Evolutionary conservation across 2,329 filamentous ascomycete genomes (phyloP).

Genomic region (Aspergillus pseudoglaucus): DNA sequence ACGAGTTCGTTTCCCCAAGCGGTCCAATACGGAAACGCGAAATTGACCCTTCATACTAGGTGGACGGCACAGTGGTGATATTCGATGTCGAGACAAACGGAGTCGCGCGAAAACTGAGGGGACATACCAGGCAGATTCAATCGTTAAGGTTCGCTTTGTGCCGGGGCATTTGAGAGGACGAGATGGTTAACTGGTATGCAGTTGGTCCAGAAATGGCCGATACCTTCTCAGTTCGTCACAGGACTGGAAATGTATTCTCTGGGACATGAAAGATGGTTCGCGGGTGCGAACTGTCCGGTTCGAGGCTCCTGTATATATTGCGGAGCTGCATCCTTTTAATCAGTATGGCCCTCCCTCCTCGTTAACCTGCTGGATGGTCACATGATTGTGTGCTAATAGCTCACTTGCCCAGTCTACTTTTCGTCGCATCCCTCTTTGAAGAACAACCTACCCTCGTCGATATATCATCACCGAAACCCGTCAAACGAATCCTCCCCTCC

Average conservation of each 20-base stretch:
- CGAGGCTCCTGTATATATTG: slow-evolving; percentile 88
- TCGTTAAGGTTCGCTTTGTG: slow-evolving; percentile 56
- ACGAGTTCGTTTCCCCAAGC: slow-evolving; percentile 49
- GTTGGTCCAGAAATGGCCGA: slow-evolving; percentile 87
- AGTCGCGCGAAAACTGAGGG: slow-evolving; percentile 85
- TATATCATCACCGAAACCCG: slow-evolving; percentile 60
- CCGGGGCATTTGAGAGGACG: not conserved
- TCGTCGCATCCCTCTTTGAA: slow-evolving; percentile 89
- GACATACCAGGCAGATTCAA: slow-evolving; percentile 89
- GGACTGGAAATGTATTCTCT: slow-evolving; percentile 93
- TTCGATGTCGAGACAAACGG: slow-evolving; percentile 98
- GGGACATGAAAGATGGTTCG: slow-evolving; percentile 73
- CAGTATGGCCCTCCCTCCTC: slow-evolving; percentile 53
- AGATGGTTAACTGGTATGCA: slow-evolving; percentile 15
- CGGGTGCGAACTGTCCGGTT: slow-evolving; percentile 81
- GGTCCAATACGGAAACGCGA: slow-evolving; percentile 3
- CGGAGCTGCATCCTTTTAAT: slow-evolving; percentile 86
- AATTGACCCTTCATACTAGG: slow-evolving; percentile 31
- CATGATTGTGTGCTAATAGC: slow-evolving; percentile 1
- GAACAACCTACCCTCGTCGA: slow-evolving; percentile 87
- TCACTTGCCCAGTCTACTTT: slow-evolving; percentile 58
- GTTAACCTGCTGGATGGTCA: not conserved
- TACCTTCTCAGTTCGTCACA: slow-evolving; percentile 90
- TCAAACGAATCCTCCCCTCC: slow-evolving; percentile 73
- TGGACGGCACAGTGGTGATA: slow-evolving; percentile 87